A percentile compares a stretch with the other conserved stretches of the same genome.
Conservation (phyloP, 768 basidiomycete species). For the Podaxis mareebaensis region DNA sequence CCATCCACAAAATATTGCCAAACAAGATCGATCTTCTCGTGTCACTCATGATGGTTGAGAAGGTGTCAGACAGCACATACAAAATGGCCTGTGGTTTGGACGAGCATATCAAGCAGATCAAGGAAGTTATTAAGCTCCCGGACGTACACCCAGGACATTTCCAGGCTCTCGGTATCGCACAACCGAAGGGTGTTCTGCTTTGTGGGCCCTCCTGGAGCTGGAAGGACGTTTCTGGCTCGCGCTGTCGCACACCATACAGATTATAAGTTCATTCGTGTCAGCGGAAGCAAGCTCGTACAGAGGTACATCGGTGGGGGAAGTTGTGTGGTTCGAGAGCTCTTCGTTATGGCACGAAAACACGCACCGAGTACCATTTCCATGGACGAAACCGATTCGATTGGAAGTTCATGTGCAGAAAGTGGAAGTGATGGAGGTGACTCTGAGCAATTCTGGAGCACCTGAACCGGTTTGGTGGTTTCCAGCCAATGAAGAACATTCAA, state of each 20-base stretch:
- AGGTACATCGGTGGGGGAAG: conserved; percentile 55
- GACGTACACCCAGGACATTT: conserved; percentile 98
- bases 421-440: no score
- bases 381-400: no score
- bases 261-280: conserved; percentile 95
- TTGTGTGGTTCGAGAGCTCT: no score
- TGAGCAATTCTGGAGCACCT: no score
- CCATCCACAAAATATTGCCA: conserved; percentile 93
- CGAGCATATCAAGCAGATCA: conserved; percentile 98
- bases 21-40: conserved; percentile 79
- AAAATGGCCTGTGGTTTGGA: conserved; percentile 99
- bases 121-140: conserved; percentile 94
- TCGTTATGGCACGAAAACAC: no score
- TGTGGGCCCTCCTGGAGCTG: conserved; percentile 68
- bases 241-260: conserved; percentile 96
- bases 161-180: conserved; percentile 93
- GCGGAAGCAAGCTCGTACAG: conserved; percentile 92
- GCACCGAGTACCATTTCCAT: no score
- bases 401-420: no score
- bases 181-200: conserved; percentile 92
- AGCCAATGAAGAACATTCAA: conserved; percentile 98
- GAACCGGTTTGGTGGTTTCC: conserved; percentile 85
- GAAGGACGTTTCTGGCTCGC: conserved; percentile 63
- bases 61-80: conserved; percentile 88
- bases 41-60: no score